Evolutionary conservation across 257 asterid species (phyloP), one percentile per base, ranked within the genome.

Genomic region (Echium plantagineum): DNA sequence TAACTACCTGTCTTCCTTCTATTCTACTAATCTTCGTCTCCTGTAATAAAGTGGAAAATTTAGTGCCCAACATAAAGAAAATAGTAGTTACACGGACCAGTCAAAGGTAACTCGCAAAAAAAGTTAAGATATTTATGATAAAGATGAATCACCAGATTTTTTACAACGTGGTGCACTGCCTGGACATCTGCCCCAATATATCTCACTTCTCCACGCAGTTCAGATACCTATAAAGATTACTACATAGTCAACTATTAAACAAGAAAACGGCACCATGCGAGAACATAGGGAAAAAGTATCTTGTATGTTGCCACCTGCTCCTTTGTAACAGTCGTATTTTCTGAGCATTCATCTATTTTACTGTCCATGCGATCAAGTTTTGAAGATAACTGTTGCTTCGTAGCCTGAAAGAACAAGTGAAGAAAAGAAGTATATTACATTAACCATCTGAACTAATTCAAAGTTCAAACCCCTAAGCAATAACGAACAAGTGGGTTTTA

Each of bases 1-100:
- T 67, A 21, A 5, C 1, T 47, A 93, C 98, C 97, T 88, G 98
- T 69, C 73, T 84, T 66, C 79, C 94, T 78, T 84, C 99, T 66
- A 86, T 78, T 62, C 84, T 86, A 75, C 70, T 78, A 72, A 93
- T 76, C 80, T 78, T 86, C 52, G 79, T 83, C 82, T 86, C 89
- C 98, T 91, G 94, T 52, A 49, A 65, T 73, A 48, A 46, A 21
- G 21, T 55, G 22, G 10, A 60, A 46, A 66, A 66, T 67, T 28
- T 48, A 59, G 56, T 63, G 21, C 69, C 63, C 72, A 61, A 60
- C 26, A 53, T 75, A 63, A 35, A 56, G 42, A 57, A 26, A 18
- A 47, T 7, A 70, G 3, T 60, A 21, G 59, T 21, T 42, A 17
- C 26, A 57, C 32, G 5, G 32, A 24, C 58, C 60, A 19, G 35